phyloP scores from a whole-genome alignment of 1,284 basidiomycete genomes.

The Microbotryum scabiosae region DNA sequence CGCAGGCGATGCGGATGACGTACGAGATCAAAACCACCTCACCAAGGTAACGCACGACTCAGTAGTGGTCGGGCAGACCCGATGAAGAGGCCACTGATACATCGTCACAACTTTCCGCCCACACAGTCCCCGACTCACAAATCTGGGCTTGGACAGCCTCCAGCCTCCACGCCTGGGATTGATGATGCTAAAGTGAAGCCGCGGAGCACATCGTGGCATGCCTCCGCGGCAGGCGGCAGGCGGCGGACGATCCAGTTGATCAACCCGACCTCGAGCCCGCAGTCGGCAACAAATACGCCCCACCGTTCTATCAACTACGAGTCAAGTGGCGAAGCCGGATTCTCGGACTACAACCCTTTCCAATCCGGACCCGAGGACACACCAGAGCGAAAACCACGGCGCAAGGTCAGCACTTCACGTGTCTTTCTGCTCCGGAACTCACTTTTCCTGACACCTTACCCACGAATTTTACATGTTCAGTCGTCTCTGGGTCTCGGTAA shows the following conservation, averaged over 20 bases:
- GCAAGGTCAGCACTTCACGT: constrained; percentile 12
- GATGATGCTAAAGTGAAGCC: too few relatives aligned
- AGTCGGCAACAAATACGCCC: not conserved
- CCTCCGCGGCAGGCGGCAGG: not conserved
- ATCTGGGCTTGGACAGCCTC: too few relatives aligned
- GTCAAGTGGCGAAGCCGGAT: constrained; percentile 37
- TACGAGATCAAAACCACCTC: too few relatives aligned
- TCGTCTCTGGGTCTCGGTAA: constrained; percentile 13
- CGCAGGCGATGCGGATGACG: too few relatives aligned
- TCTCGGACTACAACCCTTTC: constrained; percentile 49
- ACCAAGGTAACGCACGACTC: too few relatives aligned
- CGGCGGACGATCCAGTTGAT: not conserved
- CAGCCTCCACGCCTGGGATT: too few relatives aligned
- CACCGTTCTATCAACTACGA: not conserved
- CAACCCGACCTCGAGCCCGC: not conserved
- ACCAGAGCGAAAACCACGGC: constrained; percentile 36
- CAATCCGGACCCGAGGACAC: constrained; percentile 46
- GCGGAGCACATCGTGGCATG: too few relatives aligned
- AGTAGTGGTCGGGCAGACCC: too few relatives aligned
- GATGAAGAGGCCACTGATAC: too few relatives aligned
- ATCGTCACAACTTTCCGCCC: too few relatives aligned
- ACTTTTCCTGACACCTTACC: not conserved
- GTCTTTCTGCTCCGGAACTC: not conserved
- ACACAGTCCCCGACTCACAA: too few relatives aligned
- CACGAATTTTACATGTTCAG: not conserved